Percentiles rank a stretch among this genome's conserved stretches.
These are phyloP conservation scores for Eucalyptus melliodora DNA, from an alignment of 345 rosid genomes.

Conservation along the genomic window DNA sequence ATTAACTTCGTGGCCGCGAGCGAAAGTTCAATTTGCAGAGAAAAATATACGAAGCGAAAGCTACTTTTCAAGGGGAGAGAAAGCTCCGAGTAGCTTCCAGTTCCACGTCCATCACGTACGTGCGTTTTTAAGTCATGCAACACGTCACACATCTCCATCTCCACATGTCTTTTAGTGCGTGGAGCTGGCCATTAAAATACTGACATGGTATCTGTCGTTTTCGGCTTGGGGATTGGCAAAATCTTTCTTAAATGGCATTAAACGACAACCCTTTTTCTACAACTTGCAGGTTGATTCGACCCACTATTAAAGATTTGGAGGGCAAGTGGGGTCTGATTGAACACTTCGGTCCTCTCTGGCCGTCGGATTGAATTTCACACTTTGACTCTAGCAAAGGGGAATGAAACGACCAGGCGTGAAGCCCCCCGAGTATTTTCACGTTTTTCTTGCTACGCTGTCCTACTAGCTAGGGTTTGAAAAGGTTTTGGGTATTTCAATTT, in stretches of 20 bases:
- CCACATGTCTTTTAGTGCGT: background rate
- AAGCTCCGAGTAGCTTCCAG: background rate
- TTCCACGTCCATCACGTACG: background rate
- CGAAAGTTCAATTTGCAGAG: background rate
- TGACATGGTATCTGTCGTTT: background rate
- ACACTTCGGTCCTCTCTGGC: background rate
- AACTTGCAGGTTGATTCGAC: background rate
- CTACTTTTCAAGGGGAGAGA: background rate
- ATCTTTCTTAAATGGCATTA: background rate
- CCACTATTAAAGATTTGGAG: background rate
- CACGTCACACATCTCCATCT: background rate
- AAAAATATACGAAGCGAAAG: background rate
- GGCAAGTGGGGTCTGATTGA: background rate
- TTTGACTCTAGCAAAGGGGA: background rate
- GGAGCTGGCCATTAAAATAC: background rate
- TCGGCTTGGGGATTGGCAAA: background rate
- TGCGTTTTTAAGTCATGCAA: background rate
- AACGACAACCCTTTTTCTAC: background rate
- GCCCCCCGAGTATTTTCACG: background rate
- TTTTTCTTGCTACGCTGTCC: background rate
- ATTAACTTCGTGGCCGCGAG: background rate
- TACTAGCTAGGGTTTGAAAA: background rate
- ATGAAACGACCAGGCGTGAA: background rate
- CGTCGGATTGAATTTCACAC: background rate
- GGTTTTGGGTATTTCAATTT: background rate